Percentiles rank a stretch among this genome's conserved stretches.
These are phyloP conservation scores for Mucor circinelloides DNA, from an alignment of 371 early-diverging fungal genomes.

Conservation along the genomic window DNA sequence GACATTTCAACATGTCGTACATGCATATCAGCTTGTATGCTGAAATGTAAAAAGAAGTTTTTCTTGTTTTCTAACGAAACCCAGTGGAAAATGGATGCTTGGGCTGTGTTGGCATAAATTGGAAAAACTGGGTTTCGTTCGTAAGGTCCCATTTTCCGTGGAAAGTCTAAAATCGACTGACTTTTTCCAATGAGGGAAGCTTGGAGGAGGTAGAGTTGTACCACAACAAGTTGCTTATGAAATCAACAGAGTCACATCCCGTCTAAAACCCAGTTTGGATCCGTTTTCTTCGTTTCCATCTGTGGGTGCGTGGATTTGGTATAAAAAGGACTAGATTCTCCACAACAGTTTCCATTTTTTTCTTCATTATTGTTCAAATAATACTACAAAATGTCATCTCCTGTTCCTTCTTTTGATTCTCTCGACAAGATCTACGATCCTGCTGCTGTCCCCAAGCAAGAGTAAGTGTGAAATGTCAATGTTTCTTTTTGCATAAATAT, in stretches of 20 bases:
- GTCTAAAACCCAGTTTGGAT: constrained; percentile 13
- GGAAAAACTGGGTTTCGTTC: constrained; percentile 2
- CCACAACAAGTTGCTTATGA: constrained; percentile 23
- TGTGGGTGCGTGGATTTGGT: background rate
- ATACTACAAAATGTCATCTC: constrained; percentile 22
- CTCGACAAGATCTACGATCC: constrained; percentile 46
- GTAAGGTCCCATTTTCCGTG: constrained; percentile 2
- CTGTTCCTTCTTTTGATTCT: constrained; percentile 42
- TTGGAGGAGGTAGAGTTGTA: background rate
- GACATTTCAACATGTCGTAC: background rate
- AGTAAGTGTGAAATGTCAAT: constrained; percentile 27
- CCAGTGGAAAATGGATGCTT: background rate
- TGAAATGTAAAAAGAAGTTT: background rate
- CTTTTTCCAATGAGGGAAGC: constrained; percentile 1
- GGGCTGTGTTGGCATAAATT: background rate
- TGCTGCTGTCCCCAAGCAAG: constrained; percentile 38
- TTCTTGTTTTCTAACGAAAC: background rate
- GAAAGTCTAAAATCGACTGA: constrained; percentile 6
- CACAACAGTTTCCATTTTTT: background rate
- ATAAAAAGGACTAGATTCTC: background rate
- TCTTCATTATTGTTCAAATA: constrained; percentile 5
- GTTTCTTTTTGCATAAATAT: background rate
- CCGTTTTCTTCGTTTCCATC: background rate
- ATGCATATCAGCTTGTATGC: background rate
- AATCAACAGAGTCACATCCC: constrained; percentile 32